Evolutionary conservation across 441 rosid genomes (phyloP), one percentile per base, ranked within the genome.

Genomic region (Populus hybrid): DNA sequence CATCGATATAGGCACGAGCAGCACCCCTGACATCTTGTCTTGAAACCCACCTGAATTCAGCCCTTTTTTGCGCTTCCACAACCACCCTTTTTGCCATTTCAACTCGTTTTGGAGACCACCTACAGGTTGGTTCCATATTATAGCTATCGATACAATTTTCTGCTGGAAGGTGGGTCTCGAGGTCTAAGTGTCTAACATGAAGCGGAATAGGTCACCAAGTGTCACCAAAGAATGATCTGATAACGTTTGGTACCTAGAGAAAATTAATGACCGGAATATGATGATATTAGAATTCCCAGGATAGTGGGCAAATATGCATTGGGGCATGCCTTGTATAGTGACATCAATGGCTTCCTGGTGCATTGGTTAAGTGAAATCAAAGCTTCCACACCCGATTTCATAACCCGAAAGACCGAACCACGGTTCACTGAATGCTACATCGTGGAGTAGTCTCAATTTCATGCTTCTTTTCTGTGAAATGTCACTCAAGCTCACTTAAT

Each of bases 361-460:
- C 73, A 82, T 84, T 18, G 89, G 83, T 72, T 84, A 84, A 67
- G 91, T 90, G 24, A 94, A 87, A 8, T 94, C 97, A 36, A 83
- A 93, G 84, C 87, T 90, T 12, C 97, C 98, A 38, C 90, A 84
- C 36, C 89, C 89, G 38, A 89, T 91, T 72, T 80, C 84, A 87
- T 93, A 94, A 16, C 95, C 97, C 98, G 97, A 94, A 0, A 81
- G 90, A 45, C 94, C 93, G 59, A 94, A 90, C 98, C 98, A 94
- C 12, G 97, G 83, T 76, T 86, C 87, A 0, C 92, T 88, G 26
- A 89, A 89, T 50, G 93, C 95, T 50, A 94, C 77, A 4, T 93
- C 95, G 67, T 91, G 83, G 24, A 95, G 85, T 11, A 93, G 79
- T 88, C 95, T 89, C 80, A 93, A 64, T 69, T 93, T 96, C 93